phyloP scores from a whole-genome alignment of 1,284 basidiomycete species.

The Somion occarium region DNA sequence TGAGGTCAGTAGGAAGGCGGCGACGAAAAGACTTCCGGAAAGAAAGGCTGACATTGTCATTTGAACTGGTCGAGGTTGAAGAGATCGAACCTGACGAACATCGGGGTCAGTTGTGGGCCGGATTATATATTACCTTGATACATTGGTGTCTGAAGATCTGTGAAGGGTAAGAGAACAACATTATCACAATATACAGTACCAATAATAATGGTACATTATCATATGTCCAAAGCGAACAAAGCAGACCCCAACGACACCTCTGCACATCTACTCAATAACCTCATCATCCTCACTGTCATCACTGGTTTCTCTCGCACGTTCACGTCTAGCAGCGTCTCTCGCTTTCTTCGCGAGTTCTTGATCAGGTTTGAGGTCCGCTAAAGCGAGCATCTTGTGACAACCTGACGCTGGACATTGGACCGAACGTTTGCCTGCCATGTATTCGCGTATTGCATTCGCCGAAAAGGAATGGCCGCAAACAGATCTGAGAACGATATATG shows the following conservation, averaged over 20 bases:
- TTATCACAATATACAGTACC: background rate
- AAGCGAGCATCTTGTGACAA: conserved; percentile 53
- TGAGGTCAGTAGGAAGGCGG: background rate
- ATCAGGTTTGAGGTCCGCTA: conserved; percentile 48
- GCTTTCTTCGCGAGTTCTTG: conserved; percentile 58
- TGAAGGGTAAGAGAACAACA: too few relatives aligned
- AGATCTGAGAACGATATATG: conserved; percentile 32
- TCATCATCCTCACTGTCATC: conserved; percentile 49
- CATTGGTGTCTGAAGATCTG: too few relatives aligned
- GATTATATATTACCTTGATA: too few relatives aligned
- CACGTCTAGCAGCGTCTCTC: conserved; percentile 47
- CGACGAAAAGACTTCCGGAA: background rate
- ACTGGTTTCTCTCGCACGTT: conserved; percentile 43
- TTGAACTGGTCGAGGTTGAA: background rate
- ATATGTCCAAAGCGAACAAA: background rate
- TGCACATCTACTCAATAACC: conserved; percentile 51
- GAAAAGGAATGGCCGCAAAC: conserved; percentile 75
- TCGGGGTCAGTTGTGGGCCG: too few relatives aligned
- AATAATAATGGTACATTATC: background rate
- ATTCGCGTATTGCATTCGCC: conserved; percentile 51
- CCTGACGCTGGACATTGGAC: conserved; percentile 63
- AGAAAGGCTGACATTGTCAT: background rate
- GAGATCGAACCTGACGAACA: background rate
- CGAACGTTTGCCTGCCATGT: conserved; percentile 35
- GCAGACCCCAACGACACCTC: background rate